Evolutionary conservation across 2,329 filamentous ascomycete species (phyloP).

Genomic region (Hirsutella minnesotensis): DNA sequence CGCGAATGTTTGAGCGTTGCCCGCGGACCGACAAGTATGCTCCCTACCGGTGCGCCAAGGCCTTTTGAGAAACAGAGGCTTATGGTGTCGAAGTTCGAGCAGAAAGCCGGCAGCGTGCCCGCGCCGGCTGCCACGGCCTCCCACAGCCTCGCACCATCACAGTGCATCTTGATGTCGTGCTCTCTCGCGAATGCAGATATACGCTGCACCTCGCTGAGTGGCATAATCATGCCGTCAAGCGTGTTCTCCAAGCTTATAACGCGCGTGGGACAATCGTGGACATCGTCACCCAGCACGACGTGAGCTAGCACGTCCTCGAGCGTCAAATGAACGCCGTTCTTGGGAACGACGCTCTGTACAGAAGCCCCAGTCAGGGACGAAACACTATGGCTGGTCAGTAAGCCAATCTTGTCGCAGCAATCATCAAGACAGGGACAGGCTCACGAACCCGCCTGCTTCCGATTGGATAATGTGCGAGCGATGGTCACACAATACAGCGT

Average conservation of each 20-base stretch:
- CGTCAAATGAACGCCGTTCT: conserved; percentile 62
- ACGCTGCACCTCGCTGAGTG: conserved; percentile 54
- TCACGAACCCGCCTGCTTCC: conserved; percentile 46
- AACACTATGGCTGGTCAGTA: conserved; percentile 35
- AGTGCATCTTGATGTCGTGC: conserved; percentile 56
- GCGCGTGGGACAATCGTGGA: conserved; percentile 69
- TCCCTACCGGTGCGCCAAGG: conserved; percentile 69
- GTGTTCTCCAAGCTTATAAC: conserved; percentile 84
- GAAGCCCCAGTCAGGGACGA: conserved; percentile 61
- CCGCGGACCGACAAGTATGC: conserved; percentile 50
- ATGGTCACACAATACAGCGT: conserved; percentile 68
- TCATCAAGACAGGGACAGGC: neutral
- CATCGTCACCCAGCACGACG: conserved; percentile 53
- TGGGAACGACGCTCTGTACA: conserved; percentile 52
- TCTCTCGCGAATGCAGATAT: conserved; percentile 60
- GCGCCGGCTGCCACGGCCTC: conserved; percentile 64
- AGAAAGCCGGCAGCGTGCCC: conserved; percentile 54
- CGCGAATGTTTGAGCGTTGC: conserved; percentile 25
- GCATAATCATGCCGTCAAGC: conserved; percentile 66
- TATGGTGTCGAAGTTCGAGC: conserved; percentile 59
- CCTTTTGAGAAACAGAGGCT: conserved; percentile 75
- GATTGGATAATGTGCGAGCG: conserved; percentile 65
- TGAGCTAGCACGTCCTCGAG: conserved; percentile 62
- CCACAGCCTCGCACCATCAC: conserved; percentile 74
- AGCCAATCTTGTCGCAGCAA: neutral